Evolutionary conservation across 2,329 filamentous ascomycete genomes (phyloP).

Genomic region (Madurella mycetomatis): DNA sequence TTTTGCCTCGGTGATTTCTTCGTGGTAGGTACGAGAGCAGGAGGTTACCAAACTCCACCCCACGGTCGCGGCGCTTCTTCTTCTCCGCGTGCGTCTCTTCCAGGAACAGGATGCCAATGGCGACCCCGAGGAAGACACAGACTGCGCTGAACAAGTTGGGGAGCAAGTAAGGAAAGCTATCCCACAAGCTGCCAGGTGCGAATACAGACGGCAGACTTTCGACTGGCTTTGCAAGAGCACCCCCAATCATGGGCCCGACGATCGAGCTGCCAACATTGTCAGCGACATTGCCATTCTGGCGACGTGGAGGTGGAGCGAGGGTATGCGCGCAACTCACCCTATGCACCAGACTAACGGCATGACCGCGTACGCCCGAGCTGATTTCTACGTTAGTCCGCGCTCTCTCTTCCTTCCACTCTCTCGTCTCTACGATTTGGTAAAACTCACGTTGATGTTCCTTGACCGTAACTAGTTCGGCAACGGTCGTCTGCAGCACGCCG

Average conservation of each 20-base stretch:
- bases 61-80: slow-evolving; percentile 70
- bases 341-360: slow-evolving; percentile 99
- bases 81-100: slow-evolving; percentile 89
- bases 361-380: slow-evolving; percentile 88
- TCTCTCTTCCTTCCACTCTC: neutral
- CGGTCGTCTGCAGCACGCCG: slow-evolving; percentile 89
- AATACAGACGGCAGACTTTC: slow-evolving; percentile 75
- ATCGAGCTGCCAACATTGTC: slow-evolving; percentile 61
- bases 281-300: neutral
- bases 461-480: slow-evolving; percentile 86
- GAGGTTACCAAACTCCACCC: slow-evolving; percentile 71
- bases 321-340: slow-evolving; percentile 52
- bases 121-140: slow-evolving; percentile 71
- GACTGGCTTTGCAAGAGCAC: slow-evolving; percentile 81
- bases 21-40: slow-evolving; percentile 48
- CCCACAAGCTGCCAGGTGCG: slow-evolving; percentile 69
- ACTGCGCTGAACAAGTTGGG: slow-evolving; percentile 85
- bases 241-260: slow-evolving; percentile 85
- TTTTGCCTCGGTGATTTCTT: slow-evolving; percentile 35
- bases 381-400: slow-evolving; percentile 4
- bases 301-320: too few species aligned
- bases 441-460: slow-evolving; percentile 85
- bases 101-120: slow-evolving; percentile 77
- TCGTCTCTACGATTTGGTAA: slow-evolving; percentile 11
- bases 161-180: slow-evolving; percentile 81